Evolutionary conservation across 2,329 filamentous ascomycete species (phyloP).

Genomic region (Seiridium unicorne): DNA sequence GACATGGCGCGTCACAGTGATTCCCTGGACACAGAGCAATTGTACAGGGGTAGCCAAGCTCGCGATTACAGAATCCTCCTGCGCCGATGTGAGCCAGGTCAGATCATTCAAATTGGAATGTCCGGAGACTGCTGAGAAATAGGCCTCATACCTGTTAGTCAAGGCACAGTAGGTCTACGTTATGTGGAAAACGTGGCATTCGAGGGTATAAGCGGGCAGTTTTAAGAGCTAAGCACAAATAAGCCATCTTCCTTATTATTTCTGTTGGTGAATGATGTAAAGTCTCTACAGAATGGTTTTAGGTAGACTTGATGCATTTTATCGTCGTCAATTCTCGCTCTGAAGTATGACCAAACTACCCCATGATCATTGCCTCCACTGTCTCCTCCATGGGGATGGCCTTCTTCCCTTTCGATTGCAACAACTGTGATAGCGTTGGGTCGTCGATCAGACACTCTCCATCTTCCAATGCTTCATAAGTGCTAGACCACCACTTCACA

Average conservation of each 20-base stretch:
- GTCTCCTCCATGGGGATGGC: slow-evolving; percentile 22
- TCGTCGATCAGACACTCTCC: slow-evolving; percentile 30
- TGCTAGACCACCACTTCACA: slow-evolving; percentile 27
- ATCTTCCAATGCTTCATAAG: slow-evolving; percentile 24
- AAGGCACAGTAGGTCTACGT: too few species aligned
- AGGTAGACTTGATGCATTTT: too few species aligned
- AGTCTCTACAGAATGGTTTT: too few species aligned
- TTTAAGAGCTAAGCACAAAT: too few species aligned
- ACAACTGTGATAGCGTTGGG: slow-evolving; percentile 30
- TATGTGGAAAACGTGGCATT: too few species aligned
- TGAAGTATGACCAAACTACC: neutral
- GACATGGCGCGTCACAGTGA: neutral
- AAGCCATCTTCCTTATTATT: too few species aligned
- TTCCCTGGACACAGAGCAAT: neutral
- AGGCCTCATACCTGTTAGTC: too few species aligned
- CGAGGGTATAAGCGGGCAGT: too few species aligned
- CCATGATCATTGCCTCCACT: slow-evolving; percentile 21
- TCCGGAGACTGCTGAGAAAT: neutral
- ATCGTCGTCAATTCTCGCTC: too few species aligned
- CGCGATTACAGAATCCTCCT: neutral
- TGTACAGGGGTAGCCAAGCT: neutral
- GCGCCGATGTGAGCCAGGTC: neutral
- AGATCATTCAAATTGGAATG: neutral
- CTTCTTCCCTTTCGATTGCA: slow-evolving; percentile 26
- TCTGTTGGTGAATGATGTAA: too few species aligned